These are phyloP conservation scores for Didymella arachidicola DNA, from an alignment of 2,329 filamentous ascomycete genomes.

Conservation along the genomic window DNA sequence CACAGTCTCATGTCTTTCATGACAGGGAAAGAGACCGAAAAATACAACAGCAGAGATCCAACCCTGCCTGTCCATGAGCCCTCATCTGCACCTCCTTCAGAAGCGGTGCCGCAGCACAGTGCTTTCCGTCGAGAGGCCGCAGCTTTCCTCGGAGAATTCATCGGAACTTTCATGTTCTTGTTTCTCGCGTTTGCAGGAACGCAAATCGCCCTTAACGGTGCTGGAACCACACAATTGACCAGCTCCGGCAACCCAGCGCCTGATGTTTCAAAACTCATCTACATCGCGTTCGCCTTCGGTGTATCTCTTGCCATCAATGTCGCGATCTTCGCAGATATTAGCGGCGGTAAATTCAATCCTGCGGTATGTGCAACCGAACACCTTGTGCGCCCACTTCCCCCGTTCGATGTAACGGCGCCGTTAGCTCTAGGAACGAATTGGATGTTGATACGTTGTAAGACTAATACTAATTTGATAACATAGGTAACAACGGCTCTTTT, in stretches of 20 bases:
- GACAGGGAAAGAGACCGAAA: constrained; percentile 17
- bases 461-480: constrained; percentile 4
- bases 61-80: constrained; percentile 27
- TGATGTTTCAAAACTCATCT: constrained; percentile 44
- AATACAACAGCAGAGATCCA: constrained; percentile 14
- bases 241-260: constrained; percentile 20
- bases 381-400: constrained; percentile 29
- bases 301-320: constrained; percentile 48
- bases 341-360: constrained; percentile 43
- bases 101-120: constrained; percentile 9
- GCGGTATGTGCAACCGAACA: constrained; percentile 36
- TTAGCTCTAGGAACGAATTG: neutral
- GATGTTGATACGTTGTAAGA: neutral
- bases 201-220: constrained; percentile 59
- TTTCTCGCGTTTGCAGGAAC: constrained; percentile 44
- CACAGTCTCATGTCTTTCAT: constrained; percentile 22
- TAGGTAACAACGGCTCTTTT: constrained; percentile 39
- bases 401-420: constrained; percentile 34
- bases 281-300: constrained; percentile 47
- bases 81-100: constrained; percentile 15
- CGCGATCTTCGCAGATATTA: constrained; percentile 48
- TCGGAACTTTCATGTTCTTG: constrained; percentile 58
- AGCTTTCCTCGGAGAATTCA: constrained; percentile 53
- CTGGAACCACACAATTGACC: constrained; percentile 39
- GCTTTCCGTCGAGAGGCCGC: constrained; percentile 29